Evolutionary conservation across 2,329 filamentous ascomycete species (phyloP).

Genomic region (Trichoderma endophyticum): DNA sequence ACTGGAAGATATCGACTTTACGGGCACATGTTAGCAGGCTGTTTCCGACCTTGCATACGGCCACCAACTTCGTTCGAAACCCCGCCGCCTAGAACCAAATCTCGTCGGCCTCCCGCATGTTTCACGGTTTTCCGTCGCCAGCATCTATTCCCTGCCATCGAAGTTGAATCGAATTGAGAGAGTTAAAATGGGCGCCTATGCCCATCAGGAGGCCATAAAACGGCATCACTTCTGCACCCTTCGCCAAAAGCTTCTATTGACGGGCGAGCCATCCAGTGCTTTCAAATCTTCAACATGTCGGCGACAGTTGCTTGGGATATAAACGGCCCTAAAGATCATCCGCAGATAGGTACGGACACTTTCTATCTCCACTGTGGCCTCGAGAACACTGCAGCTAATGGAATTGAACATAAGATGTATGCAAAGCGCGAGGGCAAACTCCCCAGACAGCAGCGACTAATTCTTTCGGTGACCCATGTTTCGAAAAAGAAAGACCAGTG

Average conservation of each 20-base stretch:
- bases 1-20: not conserved
- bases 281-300: not conserved
- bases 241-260: not conserved
- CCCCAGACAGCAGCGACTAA: no score
- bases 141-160: not conserved
- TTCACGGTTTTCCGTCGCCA: not conserved
- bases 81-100: not conserved
- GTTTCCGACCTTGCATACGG: not conserved
- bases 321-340: not conserved
- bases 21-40: not conserved
- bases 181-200: not conserved
- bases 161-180: not conserved
- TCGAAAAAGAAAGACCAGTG: no score
- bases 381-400: no score
- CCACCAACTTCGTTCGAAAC: not conserved
- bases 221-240: not conserved
- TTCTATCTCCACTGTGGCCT: no score
- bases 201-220: not conserved
- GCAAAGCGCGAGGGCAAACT: no score
- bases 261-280: not conserved
- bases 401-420: no score
- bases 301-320: not conserved
- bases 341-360: no score
- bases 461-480: no score
- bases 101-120: not conserved